Evolutionary conservation across 352 stramenopile species (phyloP), one percentile per base, ranked within the genome.

Genomic region (Globisporangium mamillatum): DNA sequence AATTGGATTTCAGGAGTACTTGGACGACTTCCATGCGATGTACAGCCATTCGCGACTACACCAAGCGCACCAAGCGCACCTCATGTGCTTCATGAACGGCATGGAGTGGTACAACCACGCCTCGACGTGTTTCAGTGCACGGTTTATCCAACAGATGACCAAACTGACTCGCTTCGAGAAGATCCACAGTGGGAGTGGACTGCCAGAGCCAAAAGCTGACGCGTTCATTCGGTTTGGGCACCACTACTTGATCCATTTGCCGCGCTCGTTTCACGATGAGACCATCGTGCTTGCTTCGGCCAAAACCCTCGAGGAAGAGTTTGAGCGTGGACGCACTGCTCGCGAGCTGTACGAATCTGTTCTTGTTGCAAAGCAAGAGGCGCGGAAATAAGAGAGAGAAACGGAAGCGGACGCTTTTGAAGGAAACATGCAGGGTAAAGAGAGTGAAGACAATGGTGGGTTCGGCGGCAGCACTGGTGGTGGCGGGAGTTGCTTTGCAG

Each of bases 81-180:
- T 93, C 27, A 74, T 91, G 55, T 88, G 75, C 58, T 94, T 88
- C 63, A 88, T 89, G 75, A 92, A 91, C 58, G 82, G 84, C 4
- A 55, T 75, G 18, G 64, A 86, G 56, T 94, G 86, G 86, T 84
- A 90, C 38, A 78, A 90, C 10, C 77, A 92, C 44, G 81, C 86
- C 34, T 75, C 76, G 14, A 74, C 69, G 22, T 81, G 75, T 34
- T 92, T 94, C 67, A 81, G 81, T 46, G 78, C 81, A 9, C 88
- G 85, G 52, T 91, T 94, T 67, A 74, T 90, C 9, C 81, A 89
- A 63, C 84, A 94, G 70, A 93, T 94, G 84, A 82, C 93, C 36
- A 91, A 89, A 58, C 58, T 94, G 52, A 83, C 79, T 24, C 68
- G 82, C 32, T 92, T 88, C 41, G 83, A 92, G 67, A 74, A 84